These are phyloP conservation scores for Mucor velutinosus DNA, from an alignment of 371 early-diverging fungal genomes.

Conservation along the genomic window DNA sequence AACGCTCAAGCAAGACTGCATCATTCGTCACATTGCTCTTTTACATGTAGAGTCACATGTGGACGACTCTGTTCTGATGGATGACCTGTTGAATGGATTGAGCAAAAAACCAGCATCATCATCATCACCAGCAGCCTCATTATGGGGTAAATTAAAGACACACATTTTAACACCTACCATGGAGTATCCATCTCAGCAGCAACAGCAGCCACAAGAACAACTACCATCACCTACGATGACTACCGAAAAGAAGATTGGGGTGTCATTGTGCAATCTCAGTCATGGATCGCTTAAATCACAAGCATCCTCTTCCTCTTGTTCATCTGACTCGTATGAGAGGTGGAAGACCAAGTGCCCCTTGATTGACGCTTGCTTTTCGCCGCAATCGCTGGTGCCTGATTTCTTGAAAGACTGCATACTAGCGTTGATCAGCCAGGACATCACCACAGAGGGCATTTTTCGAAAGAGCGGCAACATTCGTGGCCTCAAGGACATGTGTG, in stretches of 20 bases:
- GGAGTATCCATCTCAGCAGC: background rate
- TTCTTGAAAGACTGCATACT: conserved; percentile 27
- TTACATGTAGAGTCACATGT: conserved; percentile 14
- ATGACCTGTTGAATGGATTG: conserved; percentile 5
- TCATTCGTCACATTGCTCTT: conserved; percentile 20
- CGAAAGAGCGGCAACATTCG: conserved; percentile 97
- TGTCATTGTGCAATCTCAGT: conserved; percentile 16
- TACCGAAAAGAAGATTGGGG: conserved; percentile 17
- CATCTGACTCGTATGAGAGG: background rate
- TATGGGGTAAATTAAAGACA: conserved; percentile 28
- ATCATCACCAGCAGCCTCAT: conserved; percentile 4
- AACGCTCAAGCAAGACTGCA: conserved; percentile 15
- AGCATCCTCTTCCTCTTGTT: background rate
- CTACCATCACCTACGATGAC: background rate
- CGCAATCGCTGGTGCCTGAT: conserved; percentile 13
- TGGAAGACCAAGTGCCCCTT: conserved; percentile 15
- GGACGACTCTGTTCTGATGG: background rate
- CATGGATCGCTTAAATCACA: background rate
- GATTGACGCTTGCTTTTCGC: conserved; percentile 30
- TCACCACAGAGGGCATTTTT: conserved; percentile 92
- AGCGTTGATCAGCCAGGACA: conserved; percentile 43
- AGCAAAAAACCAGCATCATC: conserved; percentile 2
- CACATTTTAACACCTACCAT: conserved; percentile 23
- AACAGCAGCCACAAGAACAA: background rate
- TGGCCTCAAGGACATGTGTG: conserved; percentile 78